Percentiles rank a stretch among this genome's conserved stretches.
Conservation (phyloP, 139 green algal species). For the Tetraselmis striata region DNA sequence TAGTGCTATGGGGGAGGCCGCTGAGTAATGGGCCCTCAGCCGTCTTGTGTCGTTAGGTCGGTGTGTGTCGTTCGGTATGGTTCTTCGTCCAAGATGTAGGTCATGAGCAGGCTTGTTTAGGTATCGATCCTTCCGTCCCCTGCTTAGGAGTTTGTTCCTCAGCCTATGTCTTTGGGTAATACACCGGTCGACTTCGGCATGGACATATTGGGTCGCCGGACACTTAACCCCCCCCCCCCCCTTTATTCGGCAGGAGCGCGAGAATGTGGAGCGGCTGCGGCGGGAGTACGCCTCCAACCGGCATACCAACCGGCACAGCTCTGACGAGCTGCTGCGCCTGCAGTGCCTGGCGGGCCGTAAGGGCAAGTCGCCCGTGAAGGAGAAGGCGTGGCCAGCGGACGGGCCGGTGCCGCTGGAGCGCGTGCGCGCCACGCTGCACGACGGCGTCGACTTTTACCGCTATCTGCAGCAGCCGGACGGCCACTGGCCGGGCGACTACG, state of each 20-base stretch:
- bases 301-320: slow-evolving; percentile 53
- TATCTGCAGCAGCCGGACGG: slow-evolving; percentile 85
- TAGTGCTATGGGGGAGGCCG: too few relatives aligned
- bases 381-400: background rate
- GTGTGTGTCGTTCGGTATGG: too few relatives aligned
- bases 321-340: slow-evolving; percentile 81
- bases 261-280: slow-evolving; percentile 16
- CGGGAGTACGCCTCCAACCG: slow-evolving; percentile 19
- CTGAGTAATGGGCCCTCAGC: too few relatives aligned
- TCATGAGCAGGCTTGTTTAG: too few relatives aligned
- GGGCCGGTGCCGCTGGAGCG: background rate
- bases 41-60: too few relatives aligned
- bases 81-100: too few relatives aligned
- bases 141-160: too few relatives aligned
- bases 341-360: slow-evolving; percentile 24
- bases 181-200: too few relatives aligned
- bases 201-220: slow-evolving; percentile 70
- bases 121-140: too few relatives aligned
- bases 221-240: too few relatives aligned
- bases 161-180: too few relatives aligned
- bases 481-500: slow-evolving; percentile 96
- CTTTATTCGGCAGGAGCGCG: slow-evolving; percentile 4
- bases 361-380: background rate
- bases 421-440: slow-evolving; percentile 29
- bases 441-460: slow-evolving; percentile 73